Evolutionary conservation across 1,139 yeast species (phyloP), one percentile per base, ranked within the genome.

Genomic region (Nakaseomyces uthaithaninus): DNA sequence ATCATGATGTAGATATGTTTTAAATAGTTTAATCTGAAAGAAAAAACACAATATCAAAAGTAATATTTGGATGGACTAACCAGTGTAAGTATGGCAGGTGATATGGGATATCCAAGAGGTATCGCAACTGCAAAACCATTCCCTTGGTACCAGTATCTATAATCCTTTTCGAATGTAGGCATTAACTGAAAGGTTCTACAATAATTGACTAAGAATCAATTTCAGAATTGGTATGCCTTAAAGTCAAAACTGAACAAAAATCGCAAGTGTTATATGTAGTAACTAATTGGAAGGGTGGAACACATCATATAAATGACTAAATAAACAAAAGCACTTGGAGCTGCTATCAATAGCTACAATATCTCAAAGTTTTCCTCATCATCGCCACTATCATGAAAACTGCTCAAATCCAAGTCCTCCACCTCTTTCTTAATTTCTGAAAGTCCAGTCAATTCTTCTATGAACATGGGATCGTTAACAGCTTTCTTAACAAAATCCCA

Each of bases 401-500:
- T 72, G 31, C 69, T 57, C 35, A 69, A 52, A 16, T 63, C 73
- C 3, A 85, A 75, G 41, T 66, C 66, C 42, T 86, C 95, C 0
- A 94, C 89, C 42, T 74, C 76, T 39, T 72, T 63, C 53, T 86
- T 94, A 1, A 89, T 77, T 41, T 75, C 68, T 1, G 76, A 69
- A 42, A 91, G 67, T 1, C 97, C 98, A 50, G 93, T 78, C 1
- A 86, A 59, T 31, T 75, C 75, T 48, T 86, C 95, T 30, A 91
- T 69, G 51, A 75, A 82, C 23, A 66, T 69, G 1, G 79, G 65
- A 48, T 83, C 77, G 46, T 77, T 69, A 36, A 91, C 64, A 15
- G 95, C 91, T 11, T 60, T 59, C 50, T 68, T 68, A 2, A 91
- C 81, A 66, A 91, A 91, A 4, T 74, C 75, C 97, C 97, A 91